Evolutionary conservation across 306 rosid genomes (phyloP).

Genomic region (Crotalaria pallida): DNA sequence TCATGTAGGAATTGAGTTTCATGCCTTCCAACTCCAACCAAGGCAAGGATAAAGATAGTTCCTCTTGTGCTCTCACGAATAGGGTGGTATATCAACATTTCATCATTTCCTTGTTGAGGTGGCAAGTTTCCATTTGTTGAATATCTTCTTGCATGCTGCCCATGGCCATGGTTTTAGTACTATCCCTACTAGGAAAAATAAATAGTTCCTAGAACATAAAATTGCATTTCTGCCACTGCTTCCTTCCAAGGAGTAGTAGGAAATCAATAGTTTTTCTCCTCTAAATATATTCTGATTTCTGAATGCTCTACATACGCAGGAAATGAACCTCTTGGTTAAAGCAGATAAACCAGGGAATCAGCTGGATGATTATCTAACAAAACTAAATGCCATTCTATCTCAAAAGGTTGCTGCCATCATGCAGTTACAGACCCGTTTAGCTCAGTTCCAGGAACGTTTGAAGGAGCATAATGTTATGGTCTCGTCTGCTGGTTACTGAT

Average conservation of each 20-base stretch:
- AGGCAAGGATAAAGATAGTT: too few relatives aligned
- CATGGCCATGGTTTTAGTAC: constrained; percentile 3
- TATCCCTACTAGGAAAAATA: background rate
- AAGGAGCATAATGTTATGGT: constrained; percentile 80
- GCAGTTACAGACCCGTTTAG: constrained; percentile 77
- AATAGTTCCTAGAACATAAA: background rate
- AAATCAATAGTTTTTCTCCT: background rate
- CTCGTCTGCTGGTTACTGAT: constrained; percentile 58
- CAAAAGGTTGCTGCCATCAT: constrained; percentile 83
- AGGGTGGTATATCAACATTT: too few relatives aligned
- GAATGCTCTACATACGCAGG: constrained; percentile 43
- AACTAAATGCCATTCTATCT: constrained; percentile 66
- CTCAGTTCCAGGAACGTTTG: constrained; percentile 75
- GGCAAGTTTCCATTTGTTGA: background rate
- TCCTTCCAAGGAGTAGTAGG: background rate
- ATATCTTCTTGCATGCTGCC: background rate
- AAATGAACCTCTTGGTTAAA: constrained; percentile 82
- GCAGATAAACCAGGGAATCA: constrained; percentile 92
- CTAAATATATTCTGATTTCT: background rate
- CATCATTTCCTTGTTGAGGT: too few relatives aligned
- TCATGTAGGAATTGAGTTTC: too few relatives aligned
- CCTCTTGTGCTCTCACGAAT: too few relatives aligned
- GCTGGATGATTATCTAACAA: constrained; percentile 60
- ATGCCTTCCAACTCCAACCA: too few relatives aligned
- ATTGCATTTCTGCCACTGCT: background rate